These are phyloP conservation scores for Xylaria venustula DNA, from an alignment of 495 filamentous ascomycete species.

Conservation along the genomic window DNA sequence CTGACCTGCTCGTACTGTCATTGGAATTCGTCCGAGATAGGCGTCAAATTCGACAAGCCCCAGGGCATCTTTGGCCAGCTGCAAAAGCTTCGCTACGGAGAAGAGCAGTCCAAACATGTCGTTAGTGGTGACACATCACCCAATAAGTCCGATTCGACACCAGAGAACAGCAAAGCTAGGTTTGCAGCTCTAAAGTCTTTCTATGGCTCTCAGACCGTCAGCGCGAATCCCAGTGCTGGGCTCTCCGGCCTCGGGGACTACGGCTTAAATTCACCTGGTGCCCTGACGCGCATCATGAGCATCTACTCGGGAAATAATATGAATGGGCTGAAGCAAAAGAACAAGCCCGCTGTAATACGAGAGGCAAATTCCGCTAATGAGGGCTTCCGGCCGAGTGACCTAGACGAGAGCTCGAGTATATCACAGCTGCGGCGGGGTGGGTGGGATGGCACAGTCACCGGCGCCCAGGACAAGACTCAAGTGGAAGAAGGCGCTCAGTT, in stretches of 20 bases:
- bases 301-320: slow-evolving; percentile 70
- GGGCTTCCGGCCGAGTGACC: slow-evolving; percentile 58
- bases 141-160: slow-evolving; percentile 15
- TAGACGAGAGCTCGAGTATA: slow-evolving; percentile 53
- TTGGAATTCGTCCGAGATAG: slow-evolving; percentile 88
- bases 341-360: slow-evolving; percentile 68
- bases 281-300: slow-evolving; percentile 85
- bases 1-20: slow-evolving; percentile 84
- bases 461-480: slow-evolving; percentile 38
- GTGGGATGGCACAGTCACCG: slow-evolving; percentile 40
- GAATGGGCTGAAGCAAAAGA: slow-evolving; percentile 63
- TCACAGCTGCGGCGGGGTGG: slow-evolving; percentile 39
- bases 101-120: slow-evolving; percentile 44
- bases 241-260: slow-evolving; percentile 56
- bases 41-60: slow-evolving; percentile 83
- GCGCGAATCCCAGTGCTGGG: slow-evolving; percentile 50
- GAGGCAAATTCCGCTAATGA: slow-evolving; percentile 69
- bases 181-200: slow-evolving; percentile 64
- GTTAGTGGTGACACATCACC: slow-evolving; percentile 16
- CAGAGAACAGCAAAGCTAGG: slow-evolving; percentile 38
- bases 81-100: slow-evolving; percentile 55
- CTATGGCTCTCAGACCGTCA: slow-evolving; percentile 68
- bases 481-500: slow-evolving; percentile 53
- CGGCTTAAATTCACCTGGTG: slow-evolving; percentile 73
- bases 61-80: slow-evolving; percentile 84